phyloP scores from a whole-genome alignment of 176 grass and related monocot genomes.

The Panicum miliaceum region DNA sequence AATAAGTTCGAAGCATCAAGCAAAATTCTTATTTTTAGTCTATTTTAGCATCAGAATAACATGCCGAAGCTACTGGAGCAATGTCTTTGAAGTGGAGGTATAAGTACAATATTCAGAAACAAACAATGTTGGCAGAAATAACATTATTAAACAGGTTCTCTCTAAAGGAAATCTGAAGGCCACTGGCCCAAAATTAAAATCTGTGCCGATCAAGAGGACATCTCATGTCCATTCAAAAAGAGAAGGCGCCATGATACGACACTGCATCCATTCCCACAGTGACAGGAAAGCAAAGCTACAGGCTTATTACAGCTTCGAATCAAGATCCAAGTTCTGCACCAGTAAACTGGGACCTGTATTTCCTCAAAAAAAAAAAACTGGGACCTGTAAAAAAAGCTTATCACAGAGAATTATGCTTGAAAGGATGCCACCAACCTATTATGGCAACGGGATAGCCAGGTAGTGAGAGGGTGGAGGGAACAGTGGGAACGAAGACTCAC shows the following conservation, averaged over 20 bases:
- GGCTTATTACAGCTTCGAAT: slow-evolving; percentile 1
- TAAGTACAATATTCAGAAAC: neutral
- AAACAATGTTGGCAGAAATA: no score
- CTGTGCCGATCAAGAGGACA: neutral
- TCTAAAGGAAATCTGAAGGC: no score
- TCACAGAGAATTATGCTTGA: no score
- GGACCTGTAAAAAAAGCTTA: no score
- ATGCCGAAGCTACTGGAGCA: neutral
- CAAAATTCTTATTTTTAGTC: neutral
- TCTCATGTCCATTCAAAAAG: neutral
- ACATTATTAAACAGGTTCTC: no score
- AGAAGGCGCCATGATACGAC: neutral
- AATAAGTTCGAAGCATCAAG: neutral
- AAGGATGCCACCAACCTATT: no score
- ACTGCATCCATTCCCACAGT: slow-evolving; percentile 31
- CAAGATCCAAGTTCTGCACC: slow-evolving; percentile 3
- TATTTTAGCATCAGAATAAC: neutral
- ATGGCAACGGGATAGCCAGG: no score
- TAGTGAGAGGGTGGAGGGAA: no score
- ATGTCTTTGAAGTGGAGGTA: neutral
- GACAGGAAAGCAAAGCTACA: slow-evolving; percentile 16
- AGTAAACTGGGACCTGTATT: slow-evolving; percentile 16
- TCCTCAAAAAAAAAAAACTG: no score
- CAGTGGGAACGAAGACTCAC: no score
- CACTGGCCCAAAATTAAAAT: neutral